These are phyloP conservation scores for Aureococcus anophagefferens DNA, from an alignment of 108 stramenopile genomes.

Conservation along the genomic window DNA sequence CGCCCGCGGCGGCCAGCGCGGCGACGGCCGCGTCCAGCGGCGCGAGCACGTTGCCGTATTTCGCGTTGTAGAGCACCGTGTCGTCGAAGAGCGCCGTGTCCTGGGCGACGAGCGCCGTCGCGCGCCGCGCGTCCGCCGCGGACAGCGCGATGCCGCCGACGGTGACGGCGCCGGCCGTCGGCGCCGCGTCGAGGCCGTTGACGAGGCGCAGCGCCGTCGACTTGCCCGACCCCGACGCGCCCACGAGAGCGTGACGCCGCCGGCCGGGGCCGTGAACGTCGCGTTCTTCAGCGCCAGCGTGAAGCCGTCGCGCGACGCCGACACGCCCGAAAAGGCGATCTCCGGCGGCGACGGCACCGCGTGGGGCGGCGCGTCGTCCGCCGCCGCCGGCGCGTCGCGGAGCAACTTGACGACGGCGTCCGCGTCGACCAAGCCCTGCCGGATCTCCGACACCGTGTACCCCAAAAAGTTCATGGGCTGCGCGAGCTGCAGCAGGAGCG, in stretches of 20 bases:
- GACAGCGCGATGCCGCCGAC: background rate
- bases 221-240: constrained; percentile 5
- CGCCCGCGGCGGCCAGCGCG: no score
- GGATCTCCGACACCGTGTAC: constrained; percentile 11
- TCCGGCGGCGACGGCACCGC: no score
- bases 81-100: constrained; percentile 10
- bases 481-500: constrained; percentile 12
- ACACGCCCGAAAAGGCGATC: background rate
- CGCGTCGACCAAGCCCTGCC: constrained; percentile 11
- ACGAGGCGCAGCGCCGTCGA: constrained; percentile 2
- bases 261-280: background rate
- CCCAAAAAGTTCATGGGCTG: constrained; percentile 16
- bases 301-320: background rate
- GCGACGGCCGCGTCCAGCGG: no score
- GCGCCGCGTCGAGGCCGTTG: background rate
- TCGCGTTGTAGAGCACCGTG: constrained; percentile 6
- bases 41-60: background rate
- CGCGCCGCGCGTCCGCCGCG: background rate
- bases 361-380: background rate
- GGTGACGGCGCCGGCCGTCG: no score
- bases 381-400: background rate
- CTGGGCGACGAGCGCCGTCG: constrained; percentile 10
- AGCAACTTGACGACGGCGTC: background rate
- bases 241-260: background rate
- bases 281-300: background rate